Base-by-base conservation (phyloP, 2,329 filamentous ascomycete genomes). In the Aspergillus pseudonomiae region DNA sequence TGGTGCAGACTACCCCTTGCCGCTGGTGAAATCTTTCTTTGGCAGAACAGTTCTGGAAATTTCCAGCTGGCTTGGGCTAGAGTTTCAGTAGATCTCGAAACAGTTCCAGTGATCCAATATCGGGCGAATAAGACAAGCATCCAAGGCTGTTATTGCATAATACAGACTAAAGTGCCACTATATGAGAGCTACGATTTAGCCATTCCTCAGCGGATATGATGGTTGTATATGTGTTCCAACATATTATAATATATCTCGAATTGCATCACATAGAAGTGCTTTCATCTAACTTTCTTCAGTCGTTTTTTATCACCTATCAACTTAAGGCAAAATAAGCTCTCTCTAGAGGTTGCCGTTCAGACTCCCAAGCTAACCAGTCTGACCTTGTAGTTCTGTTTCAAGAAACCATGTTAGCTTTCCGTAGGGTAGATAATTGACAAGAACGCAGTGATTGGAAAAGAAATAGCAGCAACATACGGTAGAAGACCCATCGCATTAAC, bases 361-460 rank as follows among this genome's bases (percentile, higher is more conserved):
- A 84, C 78, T 99, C 95, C 95, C 95, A 99, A 62, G 94, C 94
- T 72, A 99, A 83, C 95, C 95, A 99, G 79, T 99, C 95, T 69
- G 93, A 97, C 76, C 93, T 89, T 64, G 95, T 98, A 60, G 95
- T 99, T 72, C 92, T 95, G 61, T 65, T 26, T 32, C 11, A 41
- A 32, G 21, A 39, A 32, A 50, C 9, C 7, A 28, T 19, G n/a
- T 65, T 62, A 68, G 63, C 45, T 53, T 21, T 30, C 21, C 16
- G 16, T n/a, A 52, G 10, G 4, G 16, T 30, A 30, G 26, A 30
- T 14, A 30, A 50, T 5, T 46, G 45, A 57, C 3, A 26, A 54
- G 32, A 50, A 57, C 46, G 36, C 36, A 28, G 30, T 34, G 41
- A 50, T 16, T 36, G 7, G 19, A 53, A 19, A 2, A 50, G 19